Evolutionary conservation across 148 eudicot genomes (phyloP).

Genomic region (Mesembryanthemum crystallinum): DNA sequence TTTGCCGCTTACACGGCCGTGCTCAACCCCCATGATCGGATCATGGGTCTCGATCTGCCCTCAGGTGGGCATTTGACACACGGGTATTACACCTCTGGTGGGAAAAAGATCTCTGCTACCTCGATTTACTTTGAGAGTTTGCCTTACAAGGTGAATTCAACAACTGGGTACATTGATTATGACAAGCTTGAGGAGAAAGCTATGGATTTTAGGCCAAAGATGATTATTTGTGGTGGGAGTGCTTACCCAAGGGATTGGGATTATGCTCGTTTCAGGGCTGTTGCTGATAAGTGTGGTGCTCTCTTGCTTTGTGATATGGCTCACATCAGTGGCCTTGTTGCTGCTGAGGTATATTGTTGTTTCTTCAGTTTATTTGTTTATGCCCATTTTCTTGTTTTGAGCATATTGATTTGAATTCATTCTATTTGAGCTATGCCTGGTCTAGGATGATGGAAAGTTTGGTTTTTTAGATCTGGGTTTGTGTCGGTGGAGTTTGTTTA

Average conservation of each 20-base stretch:
- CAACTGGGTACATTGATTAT: conserved; percentile 85
- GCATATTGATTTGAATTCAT: not conserved
- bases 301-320: conserved; percentile 97
- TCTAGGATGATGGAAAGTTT: conserved; percentile 16
- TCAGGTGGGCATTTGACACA: conserved; percentile 92
- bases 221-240: conserved; percentile 95
- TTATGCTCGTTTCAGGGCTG: conserved; percentile 53
- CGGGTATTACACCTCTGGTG: conserved; percentile 83
- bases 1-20: conserved; percentile 90
- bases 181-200: conserved; percentile 92
- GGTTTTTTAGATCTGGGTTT: conserved; percentile 22
- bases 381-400: not conserved
- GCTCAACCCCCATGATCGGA: conserved; percentile 73
- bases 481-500: conserved; percentile 12
- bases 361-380: too few species aligned
- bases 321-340: conserved; percentile 98
- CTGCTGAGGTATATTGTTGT: conserved; percentile 72
- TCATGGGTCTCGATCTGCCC: conserved; percentile 86
- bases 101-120: conserved; percentile 84
- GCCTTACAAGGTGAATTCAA: conserved; percentile 78
- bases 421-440: not conserved
- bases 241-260: conserved; percentile 98
- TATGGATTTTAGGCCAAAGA: conserved; percentile 83
- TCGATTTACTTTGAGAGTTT: conserved; percentile 96
- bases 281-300: conserved; percentile 89